These are phyloP conservation scores for Chaetomium sp. DNA, from an alignment of 2,329 filamentous ascomycete genomes.

Conservation along the genomic window DNA sequence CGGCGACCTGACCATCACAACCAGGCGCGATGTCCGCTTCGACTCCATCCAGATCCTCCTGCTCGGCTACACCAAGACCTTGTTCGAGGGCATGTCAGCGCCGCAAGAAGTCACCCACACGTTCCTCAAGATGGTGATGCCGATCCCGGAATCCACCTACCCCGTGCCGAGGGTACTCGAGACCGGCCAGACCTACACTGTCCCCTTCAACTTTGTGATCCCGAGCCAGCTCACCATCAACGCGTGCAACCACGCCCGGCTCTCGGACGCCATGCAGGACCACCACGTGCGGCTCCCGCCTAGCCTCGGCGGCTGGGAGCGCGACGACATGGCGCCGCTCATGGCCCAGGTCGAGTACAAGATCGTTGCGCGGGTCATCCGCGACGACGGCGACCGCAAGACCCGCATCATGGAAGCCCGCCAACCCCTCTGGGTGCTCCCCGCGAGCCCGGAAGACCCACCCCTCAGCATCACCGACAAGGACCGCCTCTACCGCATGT, in stretches of 20 bases:
- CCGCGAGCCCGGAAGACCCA: conserved; percentile 52
- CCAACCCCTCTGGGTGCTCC: conserved; percentile 54
- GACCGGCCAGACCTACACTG: conserved; percentile 50
- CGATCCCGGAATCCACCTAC: conserved; percentile 50
- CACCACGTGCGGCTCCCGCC: conserved; percentile 58
- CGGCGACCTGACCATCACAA: conserved; percentile 52
- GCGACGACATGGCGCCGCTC: conserved; percentile 57
- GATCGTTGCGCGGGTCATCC: conserved; percentile 51
- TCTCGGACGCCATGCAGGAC: conserved; percentile 50
- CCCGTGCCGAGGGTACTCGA: conserved; percentile 52
- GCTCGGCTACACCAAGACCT: conserved; percentile 53
- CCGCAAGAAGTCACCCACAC: conserved; percentile 53
- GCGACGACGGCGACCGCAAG: conserved; percentile 38
- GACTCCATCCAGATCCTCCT: conserved; percentile 57
- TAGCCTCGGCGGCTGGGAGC: conserved; percentile 54
- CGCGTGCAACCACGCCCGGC: conserved; percentile 56
- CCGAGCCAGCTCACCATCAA: conserved; percentile 59
- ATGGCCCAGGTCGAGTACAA: conserved; percentile 58
- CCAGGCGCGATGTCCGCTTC: conserved; percentile 51
- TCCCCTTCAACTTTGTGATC: conserved; percentile 63
- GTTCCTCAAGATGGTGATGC: conserved; percentile 60
- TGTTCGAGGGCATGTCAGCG: conserved; percentile 54
- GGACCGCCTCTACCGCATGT: conserved; percentile 54
- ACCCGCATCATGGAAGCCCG: conserved; percentile 37
- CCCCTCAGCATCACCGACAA: conserved; percentile 52